Conservation (phyloP, 2,329 filamentous ascomycete species). For the Colletotrichum sp. region DNA sequence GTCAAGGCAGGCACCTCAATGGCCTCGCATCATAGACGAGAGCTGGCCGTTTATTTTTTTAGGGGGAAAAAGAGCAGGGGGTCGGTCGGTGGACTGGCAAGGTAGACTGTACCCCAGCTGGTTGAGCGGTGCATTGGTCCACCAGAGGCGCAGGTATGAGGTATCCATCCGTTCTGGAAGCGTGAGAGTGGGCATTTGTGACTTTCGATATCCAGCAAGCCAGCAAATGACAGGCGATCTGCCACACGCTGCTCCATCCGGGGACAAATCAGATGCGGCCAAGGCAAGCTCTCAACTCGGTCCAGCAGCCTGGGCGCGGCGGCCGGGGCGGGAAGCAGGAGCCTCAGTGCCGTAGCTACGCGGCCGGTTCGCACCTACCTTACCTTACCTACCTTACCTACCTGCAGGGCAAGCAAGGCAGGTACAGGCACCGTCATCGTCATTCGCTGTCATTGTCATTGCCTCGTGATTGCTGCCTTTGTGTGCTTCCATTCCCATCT, state of each 20-base stretch:
- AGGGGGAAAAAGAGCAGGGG: background rate
- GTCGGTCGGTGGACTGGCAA: background rate
- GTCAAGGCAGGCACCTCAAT: background rate
- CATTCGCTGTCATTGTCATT: background rate
- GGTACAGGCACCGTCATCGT: background rate
- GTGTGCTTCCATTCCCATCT: background rate
- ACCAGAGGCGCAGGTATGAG: background rate
- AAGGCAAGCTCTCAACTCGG: background rate
- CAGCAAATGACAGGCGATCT: slow-evolving; percentile 11
- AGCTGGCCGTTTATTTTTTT: slow-evolving; percentile 5
- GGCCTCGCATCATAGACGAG: slow-evolving; percentile 19
- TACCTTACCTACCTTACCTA: background rate
- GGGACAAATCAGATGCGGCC: slow-evolving; percentile 4
- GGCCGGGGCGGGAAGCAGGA: background rate
- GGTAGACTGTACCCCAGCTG: background rate
- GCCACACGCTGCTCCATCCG: slow-evolving; percentile 12
- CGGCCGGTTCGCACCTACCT: slow-evolving; percentile 13
- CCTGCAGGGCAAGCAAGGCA: background rate
- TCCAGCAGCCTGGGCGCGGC: slow-evolving; percentile 7
- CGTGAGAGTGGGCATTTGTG: background rate
- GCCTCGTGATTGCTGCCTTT: background rate
- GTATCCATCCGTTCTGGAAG: background rate
- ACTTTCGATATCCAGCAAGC: background rate
- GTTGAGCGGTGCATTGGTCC: background rate
- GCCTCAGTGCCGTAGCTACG: slow-evolving; percentile 17